Evolutionary conservation across 495 filamentous ascomycete genomes (phyloP).

Genomic region (Parmelia sp.): DNA sequence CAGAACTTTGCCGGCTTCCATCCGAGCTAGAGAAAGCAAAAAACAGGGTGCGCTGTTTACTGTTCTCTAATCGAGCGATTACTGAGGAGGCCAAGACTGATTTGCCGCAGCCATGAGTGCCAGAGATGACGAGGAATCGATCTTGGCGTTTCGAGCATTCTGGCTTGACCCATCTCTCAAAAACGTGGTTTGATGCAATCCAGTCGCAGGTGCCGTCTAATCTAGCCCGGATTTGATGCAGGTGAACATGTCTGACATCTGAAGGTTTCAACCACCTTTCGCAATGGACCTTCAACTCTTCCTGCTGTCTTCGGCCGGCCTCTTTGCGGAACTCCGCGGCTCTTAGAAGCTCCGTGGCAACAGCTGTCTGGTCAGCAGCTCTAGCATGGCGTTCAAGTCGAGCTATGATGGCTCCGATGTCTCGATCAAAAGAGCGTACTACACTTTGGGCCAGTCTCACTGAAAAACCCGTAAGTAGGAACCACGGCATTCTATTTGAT

Average conservation of each 20-base stretch:
- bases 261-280: slow-evolving; percentile 2
- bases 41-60: not conserved
- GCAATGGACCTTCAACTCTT: not conserved
- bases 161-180: not conserved
- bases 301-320: not conserved
- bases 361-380: not conserved
- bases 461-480: not conserved
- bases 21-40: slow-evolving; percentile 1
- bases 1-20: not conserved
- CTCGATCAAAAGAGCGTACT: slow-evolving; percentile 1
- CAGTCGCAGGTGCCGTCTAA: not conserved
- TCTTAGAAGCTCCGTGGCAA: not conserved
- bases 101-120: slow-evolving; percentile 1
- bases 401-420: not conserved
- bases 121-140: not conserved
- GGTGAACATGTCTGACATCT: not conserved
- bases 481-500: not conserved
- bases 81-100: slow-evolving; percentile 1
- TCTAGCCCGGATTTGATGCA: not conserved
- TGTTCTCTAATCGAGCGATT: not conserved
- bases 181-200: not conserved
- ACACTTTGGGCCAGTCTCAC: not conserved
- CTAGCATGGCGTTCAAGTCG: slow-evolving; percentile 1
- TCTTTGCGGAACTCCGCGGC: not conserved
- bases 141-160: not conserved